Conservation (phyloP, 179 eudicot species). For the Pouteria campechiana region DNA sequence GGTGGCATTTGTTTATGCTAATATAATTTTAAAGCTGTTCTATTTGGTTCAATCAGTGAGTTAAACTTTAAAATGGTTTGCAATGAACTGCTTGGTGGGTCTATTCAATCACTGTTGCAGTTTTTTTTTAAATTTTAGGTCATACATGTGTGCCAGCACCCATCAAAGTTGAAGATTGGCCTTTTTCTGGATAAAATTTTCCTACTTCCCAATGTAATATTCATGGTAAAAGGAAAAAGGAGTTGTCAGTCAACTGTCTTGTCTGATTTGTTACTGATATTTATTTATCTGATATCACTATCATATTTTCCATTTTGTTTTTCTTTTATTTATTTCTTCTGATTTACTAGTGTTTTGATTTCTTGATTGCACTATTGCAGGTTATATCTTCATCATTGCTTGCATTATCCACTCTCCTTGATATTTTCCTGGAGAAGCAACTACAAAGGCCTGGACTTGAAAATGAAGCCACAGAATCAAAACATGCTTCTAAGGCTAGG, state of each 20-base stretch:
- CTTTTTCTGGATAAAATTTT: too few relatives aligned
- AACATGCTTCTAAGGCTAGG: slow-evolving; percentile 45
- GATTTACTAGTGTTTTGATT: neutral
- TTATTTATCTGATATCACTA: neutral
- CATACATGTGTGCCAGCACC: too few relatives aligned
- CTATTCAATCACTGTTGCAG: too few relatives aligned
- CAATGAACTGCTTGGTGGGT: too few relatives aligned
- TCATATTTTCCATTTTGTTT: neutral
- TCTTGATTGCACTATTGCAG: slow-evolving; percentile 19
- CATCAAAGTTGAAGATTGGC: too few relatives aligned
- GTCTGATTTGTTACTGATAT: neutral
- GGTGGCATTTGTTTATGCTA: too few relatives aligned
- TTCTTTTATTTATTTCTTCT: neutral
- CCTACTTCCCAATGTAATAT: too few relatives aligned
- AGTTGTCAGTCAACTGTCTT: neutral
- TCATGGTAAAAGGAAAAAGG: too few relatives aligned
- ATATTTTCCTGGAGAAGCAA: slow-evolving; percentile 33
- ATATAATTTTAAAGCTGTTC: too few relatives aligned
- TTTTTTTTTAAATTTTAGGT: too few relatives aligned
- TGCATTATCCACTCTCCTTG: slow-evolving; percentile 87
- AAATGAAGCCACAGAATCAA: slow-evolving; percentile 23
- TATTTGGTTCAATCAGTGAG: too few relatives aligned
- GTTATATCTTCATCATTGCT: slow-evolving; percentile 82
- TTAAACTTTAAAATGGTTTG: too few relatives aligned
- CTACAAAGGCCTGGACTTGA: slow-evolving; percentile 36